Evolutionary conservation across 352 stramenopile genomes (phyloP), one percentile per base, ranked within the genome.

Genomic region (Globisporangium solare): DNA sequence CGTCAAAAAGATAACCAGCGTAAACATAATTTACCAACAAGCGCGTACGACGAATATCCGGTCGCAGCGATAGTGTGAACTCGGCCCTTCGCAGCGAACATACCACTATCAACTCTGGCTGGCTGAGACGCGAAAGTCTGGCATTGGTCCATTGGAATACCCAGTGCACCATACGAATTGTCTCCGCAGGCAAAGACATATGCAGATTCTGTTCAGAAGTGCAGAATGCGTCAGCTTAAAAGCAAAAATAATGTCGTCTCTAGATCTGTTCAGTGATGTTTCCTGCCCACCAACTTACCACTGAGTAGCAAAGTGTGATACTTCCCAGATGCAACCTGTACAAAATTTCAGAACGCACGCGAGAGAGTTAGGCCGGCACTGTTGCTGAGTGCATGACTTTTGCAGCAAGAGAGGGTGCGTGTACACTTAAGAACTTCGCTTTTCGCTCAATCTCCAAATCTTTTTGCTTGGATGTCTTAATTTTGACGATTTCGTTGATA

Each of bases 261-360:
- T 35, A 35, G 4, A 35, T 35, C 27, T 35, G 7, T 43, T 43
- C 18, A 35, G 5, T 6, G 27, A 43, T 43, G n/a, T n/a, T 43
- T 43, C 39, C 2, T n/a, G 1, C 18, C 17, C 39, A 43, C 13
- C 39, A 27, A 60, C 67, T 0, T 60, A 89, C 79, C 79, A 42
- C 73, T 87, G 12, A 90, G 67, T 52, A 92, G 70, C 12, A 92
- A 58, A 3, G 79, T 88, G 54, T 92, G 83, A 42, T 89, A 87
- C 51, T 88, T 87, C 14, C 83, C 79, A 0, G 79, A 92, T 8
- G 76, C 66, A 39, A 92, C 52, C 83, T 92, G 18, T 31, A 32
- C 45, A 46, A 4, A 4, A 57, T 15, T 45, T 2, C 12, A 42
- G n/a, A 50, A 31, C 48, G 7, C 27, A 20, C 13, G 27, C 35